Percentiles rank a stretch among this genome's conserved stretches.
Conservation (phyloP, 805 yeast species). For the Millerago galiae region DNA sequence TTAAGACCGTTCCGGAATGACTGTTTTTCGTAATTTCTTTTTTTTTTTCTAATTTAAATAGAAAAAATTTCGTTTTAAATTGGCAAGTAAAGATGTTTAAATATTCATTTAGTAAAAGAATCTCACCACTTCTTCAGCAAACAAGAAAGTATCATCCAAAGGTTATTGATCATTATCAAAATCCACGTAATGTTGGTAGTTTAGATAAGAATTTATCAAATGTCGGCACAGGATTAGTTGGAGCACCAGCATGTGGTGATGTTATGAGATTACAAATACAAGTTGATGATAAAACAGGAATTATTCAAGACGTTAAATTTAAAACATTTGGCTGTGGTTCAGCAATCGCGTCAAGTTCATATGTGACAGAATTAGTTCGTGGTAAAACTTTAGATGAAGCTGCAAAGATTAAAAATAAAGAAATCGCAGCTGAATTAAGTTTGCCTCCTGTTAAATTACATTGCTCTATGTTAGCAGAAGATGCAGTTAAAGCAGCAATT, state of each 20-base stretch:
- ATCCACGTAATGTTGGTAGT: constrained; percentile 96
- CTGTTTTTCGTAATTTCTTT: too few species aligned
- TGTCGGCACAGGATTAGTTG: constrained; percentile 96
- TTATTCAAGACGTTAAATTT: constrained; percentile 91
- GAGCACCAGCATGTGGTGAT: constrained; percentile 99
- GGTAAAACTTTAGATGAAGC: constrained; percentile 96
- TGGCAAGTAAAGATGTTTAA: too few species aligned
- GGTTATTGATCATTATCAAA: constrained; percentile 92
- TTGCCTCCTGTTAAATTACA: constrained; percentile 97
- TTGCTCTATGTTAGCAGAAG: constrained; percentile 98
- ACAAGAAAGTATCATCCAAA: constrained; percentile 72
- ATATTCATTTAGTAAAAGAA: constrained; percentile 7
- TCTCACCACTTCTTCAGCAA: constrained; percentile 20
- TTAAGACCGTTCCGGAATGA: too few species aligned
- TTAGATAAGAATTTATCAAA: constrained; percentile 66
- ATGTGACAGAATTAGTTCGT: constrained; percentile 90
- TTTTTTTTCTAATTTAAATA: too few species aligned
- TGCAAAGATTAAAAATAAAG: constrained; percentile 83
- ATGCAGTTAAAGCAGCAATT: constrained; percentile 95
- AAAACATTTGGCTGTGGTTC: constrained; percentile 99
- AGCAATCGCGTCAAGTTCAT: constrained; percentile 94
- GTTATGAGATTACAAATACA: constrained; percentile 96
- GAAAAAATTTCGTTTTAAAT: too few species aligned
- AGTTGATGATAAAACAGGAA: constrained; percentile 85
- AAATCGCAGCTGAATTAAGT: constrained; percentile 88